Evolutionary conservation across 257 asterid species (phyloP), one percentile per base, ranked within the genome.

Genomic region (Petunia axillaris): DNA sequence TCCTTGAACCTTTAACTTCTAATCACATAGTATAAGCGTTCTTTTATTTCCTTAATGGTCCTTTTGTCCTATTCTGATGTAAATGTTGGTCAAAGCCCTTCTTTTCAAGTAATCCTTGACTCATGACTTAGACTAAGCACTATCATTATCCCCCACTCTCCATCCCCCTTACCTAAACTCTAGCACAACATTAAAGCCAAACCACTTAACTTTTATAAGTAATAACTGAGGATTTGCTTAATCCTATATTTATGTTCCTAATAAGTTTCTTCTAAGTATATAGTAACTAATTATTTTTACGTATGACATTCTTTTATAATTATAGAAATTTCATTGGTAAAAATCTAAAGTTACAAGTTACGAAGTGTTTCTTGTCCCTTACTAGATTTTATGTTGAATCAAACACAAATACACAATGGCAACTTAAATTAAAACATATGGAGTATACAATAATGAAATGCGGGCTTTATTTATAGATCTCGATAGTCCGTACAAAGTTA

Each of bases 21-120:
- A 64, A 41, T 44, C 40, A 67, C 41, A 25, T 46, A 1, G n/a
- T n/a, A 35, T 3, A 25, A 50, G 5, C 44, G 35, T 8, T 71
- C 60, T 5, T 48, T 71, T 71, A 50, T 25, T 50, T 57, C 35
- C 35, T 11, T 48, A 48, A 68, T 44, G 75, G 40, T 60, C 53
- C 48, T 78, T 84, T 66, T 82, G 87, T 75, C 85, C 43, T 59
- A 16, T 79, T 65, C 37, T 81, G 79, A 80, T 71, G 64, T 54
- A 44, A 82, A 53, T 46, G 43, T 63, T 85, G 83, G 89, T 86
- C 87, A 86, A 81, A 82, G 64, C 80, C 85, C 81, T 60, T 13
- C 4, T 78, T 83, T 79, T 84, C 81, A 79, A 79, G 87, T 81
- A 62, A 85, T 14, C 41, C 44, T 80, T 58, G 37, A 57, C 82